Base-by-base conservation (phyloP, 2,329 filamentous ascomycete genomes). In the Cladophialophora exuberans region DNA sequence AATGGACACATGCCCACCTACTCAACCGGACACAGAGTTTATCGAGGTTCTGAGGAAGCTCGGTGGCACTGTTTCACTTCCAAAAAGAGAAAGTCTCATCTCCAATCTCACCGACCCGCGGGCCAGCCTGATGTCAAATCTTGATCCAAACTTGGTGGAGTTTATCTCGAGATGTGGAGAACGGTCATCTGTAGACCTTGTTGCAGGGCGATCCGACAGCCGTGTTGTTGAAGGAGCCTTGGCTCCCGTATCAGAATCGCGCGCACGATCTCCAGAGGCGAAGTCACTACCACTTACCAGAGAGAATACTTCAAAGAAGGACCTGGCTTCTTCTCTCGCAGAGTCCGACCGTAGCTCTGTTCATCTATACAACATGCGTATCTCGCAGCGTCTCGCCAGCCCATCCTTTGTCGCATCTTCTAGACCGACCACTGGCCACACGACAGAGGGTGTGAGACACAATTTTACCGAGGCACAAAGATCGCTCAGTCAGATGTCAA, bases 311-410 rank as follows among this genome's bases (percentile, higher is more conserved):
- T 46, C 44, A 11, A 44, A 28, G 7, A 49, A 33, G 23, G 47
- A 57, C 31, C 31, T 56, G n/a, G n/a, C n/a, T 22, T 26, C 36
- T 10, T 57, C 54, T 3, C 13, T 55, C 3, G 17, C 46, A 3
- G 54, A 46, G 17, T 57, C 53, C 39, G 62, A 62, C 23, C 42
- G 51, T 28, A 50, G 49, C 31, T 64, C 63, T 1, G 33, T 65
- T n/a, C 63, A 65, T 58, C 56, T 65, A 2, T 65, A 53, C 57
- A 62, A 64, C 26, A 65, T 65, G 63, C 61, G 62, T 9, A 65
- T 65, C 15, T 65, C 63, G 10, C 62, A 64, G 39, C 56, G 57
- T 26, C 59, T 65, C n/a, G 63, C 62, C 15, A 63, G 62, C 42
- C 59, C 52, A 18, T 62, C 61, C 31, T 48, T 61, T 17, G 22